Evolutionary conservation across 2,329 filamentous ascomycete species (phyloP).

Genomic region (Paraconiothyrium sp.): DNA sequence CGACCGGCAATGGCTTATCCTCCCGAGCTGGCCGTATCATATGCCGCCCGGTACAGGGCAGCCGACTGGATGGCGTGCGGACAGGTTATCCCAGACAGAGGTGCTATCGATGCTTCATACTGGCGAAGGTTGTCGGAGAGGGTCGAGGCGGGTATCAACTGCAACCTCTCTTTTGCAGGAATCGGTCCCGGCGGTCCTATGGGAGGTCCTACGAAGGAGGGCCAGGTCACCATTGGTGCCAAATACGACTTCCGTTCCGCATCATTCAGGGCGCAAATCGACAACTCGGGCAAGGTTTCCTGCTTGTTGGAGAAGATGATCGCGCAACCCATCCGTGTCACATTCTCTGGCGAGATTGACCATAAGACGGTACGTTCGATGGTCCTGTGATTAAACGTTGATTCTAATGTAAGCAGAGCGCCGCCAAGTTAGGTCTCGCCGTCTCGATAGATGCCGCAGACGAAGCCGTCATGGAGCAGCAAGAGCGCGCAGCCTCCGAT

Average conservation of each 20-base stretch:
- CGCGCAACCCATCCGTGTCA: slow-evolving; percentile 89
- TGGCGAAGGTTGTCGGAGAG: slow-evolving; percentile 93
- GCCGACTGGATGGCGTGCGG: slow-evolving; percentile 92
- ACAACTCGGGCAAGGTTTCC: slow-evolving; percentile 92
- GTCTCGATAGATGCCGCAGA: slow-evolving; percentile 69
- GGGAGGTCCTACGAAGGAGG: slow-evolving; percentile 74
- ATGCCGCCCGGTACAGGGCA: slow-evolving; percentile 90
- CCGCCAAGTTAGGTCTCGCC: slow-evolving; percentile 92
- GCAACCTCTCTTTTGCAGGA: slow-evolving; percentile 82
- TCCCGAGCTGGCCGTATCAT: slow-evolving; percentile 90
- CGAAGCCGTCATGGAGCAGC: slow-evolving; percentile 53
- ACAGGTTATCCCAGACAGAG: slow-evolving; percentile 88
- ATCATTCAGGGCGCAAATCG: slow-evolving; percentile 93
- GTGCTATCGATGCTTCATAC: slow-evolving; percentile 83
- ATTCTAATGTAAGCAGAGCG: slow-evolving; percentile 70
- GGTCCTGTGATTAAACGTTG: not conserved
- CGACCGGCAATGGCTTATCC: slow-evolving; percentile 82
- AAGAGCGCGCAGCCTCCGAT: slow-evolving; percentile 43
- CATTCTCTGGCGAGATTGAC: slow-evolving; percentile 96
- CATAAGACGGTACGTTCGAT: slow-evolving; percentile 81
- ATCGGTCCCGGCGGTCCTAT: slow-evolving; percentile 67
- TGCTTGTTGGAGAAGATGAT: slow-evolving; percentile 96
- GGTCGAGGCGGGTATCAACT: slow-evolving; percentile 94
- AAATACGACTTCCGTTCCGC: slow-evolving; percentile 99
- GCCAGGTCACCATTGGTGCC: slow-evolving; percentile 87